Conservation (phyloP, 2,329 filamentous ascomycete genomes). For the Pestalotiopsis sp. region DNA sequence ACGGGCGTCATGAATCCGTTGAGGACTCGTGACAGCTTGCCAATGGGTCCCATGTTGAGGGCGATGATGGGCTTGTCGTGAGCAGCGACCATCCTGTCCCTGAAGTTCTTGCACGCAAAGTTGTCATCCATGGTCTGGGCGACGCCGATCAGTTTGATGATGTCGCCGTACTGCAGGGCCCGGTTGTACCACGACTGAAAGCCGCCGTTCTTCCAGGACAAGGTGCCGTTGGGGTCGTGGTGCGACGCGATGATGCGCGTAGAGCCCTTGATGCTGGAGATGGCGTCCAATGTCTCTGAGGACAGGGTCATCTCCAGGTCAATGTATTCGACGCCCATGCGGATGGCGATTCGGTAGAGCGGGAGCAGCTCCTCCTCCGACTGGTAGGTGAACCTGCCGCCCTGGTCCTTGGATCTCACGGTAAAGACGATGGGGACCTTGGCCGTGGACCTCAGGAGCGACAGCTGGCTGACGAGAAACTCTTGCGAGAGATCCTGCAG, state of each 20-base stretch:
- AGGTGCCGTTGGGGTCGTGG: constrained; percentile 77
- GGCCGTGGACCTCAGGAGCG: constrained; percentile 73
- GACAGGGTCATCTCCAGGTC: constrained; percentile 91
- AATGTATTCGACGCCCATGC: constrained; percentile 87
- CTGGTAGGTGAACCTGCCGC: constrained; percentile 83
- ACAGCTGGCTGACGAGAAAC: constrained; percentile 80
- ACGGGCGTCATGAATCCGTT: constrained; percentile 96
- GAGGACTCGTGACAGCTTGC: constrained; percentile 86
- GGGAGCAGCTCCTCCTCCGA: constrained; percentile 70
- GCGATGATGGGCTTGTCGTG: constrained; percentile 87
- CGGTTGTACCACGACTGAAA: constrained; percentile 92
- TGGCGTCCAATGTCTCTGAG: constrained; percentile 69
- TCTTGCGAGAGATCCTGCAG: constrained; percentile 76
- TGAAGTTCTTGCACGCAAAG: constrained; percentile 82
- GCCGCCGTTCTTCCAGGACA: constrained; percentile 91
- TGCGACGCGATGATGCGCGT: constrained; percentile 93
- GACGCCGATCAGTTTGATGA: constrained; percentile 91
- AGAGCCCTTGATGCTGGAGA: constrained; percentile 67
- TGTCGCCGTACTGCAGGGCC: constrained; percentile 85
- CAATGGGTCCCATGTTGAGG: constrained; percentile 89
- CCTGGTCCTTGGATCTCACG: constrained; percentile 81
- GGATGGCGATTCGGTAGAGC: constrained; percentile 78
- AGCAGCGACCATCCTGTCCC: constrained; percentile 70
- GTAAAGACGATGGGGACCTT: constrained; percentile 90
- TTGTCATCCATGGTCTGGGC: constrained; percentile 82